Evolutionary conservation across 495 filamentous ascomycete genomes (phyloP), one percentile per base, ranked within the genome.

Genomic region (Penicillium coffeae): DNA sequence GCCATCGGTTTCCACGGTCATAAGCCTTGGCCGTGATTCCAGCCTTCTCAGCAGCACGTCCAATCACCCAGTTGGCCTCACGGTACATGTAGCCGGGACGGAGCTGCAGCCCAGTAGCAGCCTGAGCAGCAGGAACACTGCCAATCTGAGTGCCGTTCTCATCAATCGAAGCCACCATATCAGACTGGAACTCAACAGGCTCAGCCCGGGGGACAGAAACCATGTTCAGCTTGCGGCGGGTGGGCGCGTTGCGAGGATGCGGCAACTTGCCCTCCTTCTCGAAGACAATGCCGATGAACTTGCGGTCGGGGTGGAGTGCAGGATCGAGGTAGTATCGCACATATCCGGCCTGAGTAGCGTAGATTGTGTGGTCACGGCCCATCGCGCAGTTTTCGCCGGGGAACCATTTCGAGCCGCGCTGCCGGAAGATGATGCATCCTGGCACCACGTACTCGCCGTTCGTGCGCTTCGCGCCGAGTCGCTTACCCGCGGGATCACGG

Each of bases 331-430:
- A 99, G 76, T 95, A 99, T 52, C 89, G 88, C 38, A 99, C 93
- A 69, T 91, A 97, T 36, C 93, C 93, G 10, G 85, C 72, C 27
- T 84, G 74, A 25, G 79, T 79, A 32, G 93, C 88, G 66, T 87
- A 95, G 73, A 99, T 95, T 22, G 92, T 96, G 76, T 96, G 93
- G 70, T 97, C 91, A n/a, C 92, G 83, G 12, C 93, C 93, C 78
- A 96, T 89, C 48, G 76, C 85, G 63, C 86, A 87, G 71, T 96
- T 95, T 63, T 96, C 92, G 54, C 93, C 93, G 1, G 93, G 82
- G 62, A 84, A 90, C 93, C 93, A 99, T 62, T 83, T 79, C 20
- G 94, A 92, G 51, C 93, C 93, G 48, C 93, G 86, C 70, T 99
- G 93, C 53, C 86, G 84, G 81, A 94, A 99, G 70, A 99, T 91